A percentile compares a stretch with the other conserved stretches of the same genome.
Evolutionary conservation across 2,329 filamentous ascomycete species (phyloP).

Genomic region (Cryphonectria japonica): DNA sequence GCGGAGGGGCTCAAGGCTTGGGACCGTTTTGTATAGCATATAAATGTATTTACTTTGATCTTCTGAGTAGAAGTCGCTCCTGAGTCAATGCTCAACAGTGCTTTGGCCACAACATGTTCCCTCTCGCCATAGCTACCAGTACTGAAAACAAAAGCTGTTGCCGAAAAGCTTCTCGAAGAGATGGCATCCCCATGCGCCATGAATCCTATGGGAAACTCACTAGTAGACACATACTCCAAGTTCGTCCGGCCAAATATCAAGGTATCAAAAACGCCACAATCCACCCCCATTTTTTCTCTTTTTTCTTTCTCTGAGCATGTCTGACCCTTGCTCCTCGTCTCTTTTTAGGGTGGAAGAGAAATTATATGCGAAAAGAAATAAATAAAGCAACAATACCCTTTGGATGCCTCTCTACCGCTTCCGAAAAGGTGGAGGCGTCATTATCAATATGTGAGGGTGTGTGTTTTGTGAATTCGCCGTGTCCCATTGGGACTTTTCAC

Average conservation of each 20-base stretch:
- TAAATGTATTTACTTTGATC: neutral
- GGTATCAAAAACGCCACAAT: neutral
- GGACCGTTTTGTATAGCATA: neutral
- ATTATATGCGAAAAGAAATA: conserved; percentile 1
- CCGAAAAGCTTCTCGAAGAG: neutral
- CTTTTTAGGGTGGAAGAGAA: neutral
- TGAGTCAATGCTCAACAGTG: neutral
- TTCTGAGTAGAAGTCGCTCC: neutral
- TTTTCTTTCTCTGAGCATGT: neutral
- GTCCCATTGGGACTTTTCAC: neutral
- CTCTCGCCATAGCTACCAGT: neutral
- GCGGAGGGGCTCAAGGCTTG: neutral
- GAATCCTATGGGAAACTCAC: conserved; percentile 9
- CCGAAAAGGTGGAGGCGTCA: neutral
- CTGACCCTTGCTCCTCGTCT: neutral
- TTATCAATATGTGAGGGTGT: neutral
- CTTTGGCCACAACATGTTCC: neutral
- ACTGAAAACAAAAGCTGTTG: neutral
- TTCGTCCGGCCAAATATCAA: neutral
- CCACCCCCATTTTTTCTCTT: neutral
- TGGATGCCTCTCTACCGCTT: neutral
- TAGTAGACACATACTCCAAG: neutral
- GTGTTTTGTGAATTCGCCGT: neutral
- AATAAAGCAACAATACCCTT: neutral
- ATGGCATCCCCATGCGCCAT: conserved; percentile 16